Evolutionary conservation across 2,329 filamentous ascomycete species (phyloP).

Genomic region (Diaporthe capsici): DNA sequence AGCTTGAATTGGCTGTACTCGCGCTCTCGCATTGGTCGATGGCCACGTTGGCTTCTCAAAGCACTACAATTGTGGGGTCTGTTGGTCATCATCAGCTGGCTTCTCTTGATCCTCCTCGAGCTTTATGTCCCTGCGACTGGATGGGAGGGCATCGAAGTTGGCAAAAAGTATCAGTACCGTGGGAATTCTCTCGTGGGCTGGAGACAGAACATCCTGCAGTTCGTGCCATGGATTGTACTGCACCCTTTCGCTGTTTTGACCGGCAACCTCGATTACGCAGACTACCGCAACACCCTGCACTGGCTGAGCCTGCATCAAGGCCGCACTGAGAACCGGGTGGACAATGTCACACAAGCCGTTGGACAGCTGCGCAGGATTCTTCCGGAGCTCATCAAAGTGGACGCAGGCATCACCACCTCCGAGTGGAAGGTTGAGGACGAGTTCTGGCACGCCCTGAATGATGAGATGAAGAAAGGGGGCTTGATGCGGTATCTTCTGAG

Average conservation of each 20-base stretch:
- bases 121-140: slow-evolving; percentile 20
- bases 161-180: background rate
- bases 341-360: slow-evolving; percentile 23
- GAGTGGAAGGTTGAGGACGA: slow-evolving; percentile 64
- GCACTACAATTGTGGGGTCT: slow-evolving; percentile 32
- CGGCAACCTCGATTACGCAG: slow-evolving; percentile 37
- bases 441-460: slow-evolving; percentile 76
- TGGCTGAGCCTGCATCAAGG: slow-evolving; percentile 46
- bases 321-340: slow-evolving; percentile 43
- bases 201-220: slow-evolving; percentile 39
- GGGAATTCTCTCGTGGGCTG: slow-evolving; percentile 30
- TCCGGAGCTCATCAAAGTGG: slow-evolving; percentile 70
- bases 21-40: background rate
- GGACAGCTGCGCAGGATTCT: slow-evolving; percentile 54
- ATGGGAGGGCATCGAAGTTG: slow-evolving; percentile 38
- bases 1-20: background rate
- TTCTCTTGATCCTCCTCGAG: slow-evolving; percentile 31
- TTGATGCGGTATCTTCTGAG: slow-evolving; percentile 57
- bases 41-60: slow-evolving; percentile 23
- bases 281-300: slow-evolving; percentile 33
- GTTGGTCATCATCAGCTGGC: slow-evolving; percentile 9
- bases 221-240: slow-evolving; percentile 37
- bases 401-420: slow-evolving; percentile 54
- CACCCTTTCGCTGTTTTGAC: slow-evolving; percentile 39
- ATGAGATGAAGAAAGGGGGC: slow-evolving; percentile 65